These are phyloP conservation scores for Ailanthus altissimus DNA, from an alignment of 345 rosid genomes.

Conservation along the genomic window DNA sequence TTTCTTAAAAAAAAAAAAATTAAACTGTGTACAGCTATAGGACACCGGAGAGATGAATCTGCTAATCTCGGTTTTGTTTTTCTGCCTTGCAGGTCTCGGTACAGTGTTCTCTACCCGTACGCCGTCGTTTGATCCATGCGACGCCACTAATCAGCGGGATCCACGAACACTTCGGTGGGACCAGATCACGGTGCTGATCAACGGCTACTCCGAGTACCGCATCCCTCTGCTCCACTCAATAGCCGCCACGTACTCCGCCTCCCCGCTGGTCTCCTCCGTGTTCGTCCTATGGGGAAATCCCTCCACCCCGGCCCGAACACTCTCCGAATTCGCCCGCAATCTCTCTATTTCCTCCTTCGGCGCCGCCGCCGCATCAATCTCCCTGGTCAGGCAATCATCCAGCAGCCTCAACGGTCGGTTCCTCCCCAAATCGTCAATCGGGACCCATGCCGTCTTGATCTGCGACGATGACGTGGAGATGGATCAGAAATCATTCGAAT, in stretches of 20 bases:
- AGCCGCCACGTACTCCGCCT: conserved; percentile 51
- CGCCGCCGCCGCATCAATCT: conserved; percentile 50
- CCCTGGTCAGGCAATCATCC: conserved; percentile 50
- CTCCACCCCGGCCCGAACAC: conserved; percentile 39
- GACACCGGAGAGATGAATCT: conserved; percentile 11
- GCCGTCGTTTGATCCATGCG: conserved; percentile 41
- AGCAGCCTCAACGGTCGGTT: conserved; percentile 70
- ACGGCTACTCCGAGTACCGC: conserved; percentile 68
- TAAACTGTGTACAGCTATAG: not conserved
- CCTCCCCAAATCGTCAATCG: conserved; percentile 49
- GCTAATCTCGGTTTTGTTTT: conserved; percentile 5
- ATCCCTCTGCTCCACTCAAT: conserved; percentile 63
- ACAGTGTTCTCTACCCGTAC: conserved; percentile 27
- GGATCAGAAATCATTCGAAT: conserved; percentile 46
- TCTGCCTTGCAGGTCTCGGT: not conserved
- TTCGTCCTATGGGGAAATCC: conserved; percentile 75
- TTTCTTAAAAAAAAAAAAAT: too few relatives aligned
- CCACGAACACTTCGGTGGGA: conserved; percentile 48
- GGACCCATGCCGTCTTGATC: conserved; percentile 56
- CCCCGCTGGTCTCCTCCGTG: conserved; percentile 54
- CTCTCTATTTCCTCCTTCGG: conserved; percentile 49
- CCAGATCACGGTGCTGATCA: conserved; percentile 73
- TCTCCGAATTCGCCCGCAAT: conserved; percentile 45
- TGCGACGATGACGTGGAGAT: conserved; percentile 75
- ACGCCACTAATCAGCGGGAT: conserved; percentile 31